phyloP scores from a whole-genome alignment of 2,329 filamentous ascomycete genomes.

The Sclerotiophoma versabilis region DNA sequence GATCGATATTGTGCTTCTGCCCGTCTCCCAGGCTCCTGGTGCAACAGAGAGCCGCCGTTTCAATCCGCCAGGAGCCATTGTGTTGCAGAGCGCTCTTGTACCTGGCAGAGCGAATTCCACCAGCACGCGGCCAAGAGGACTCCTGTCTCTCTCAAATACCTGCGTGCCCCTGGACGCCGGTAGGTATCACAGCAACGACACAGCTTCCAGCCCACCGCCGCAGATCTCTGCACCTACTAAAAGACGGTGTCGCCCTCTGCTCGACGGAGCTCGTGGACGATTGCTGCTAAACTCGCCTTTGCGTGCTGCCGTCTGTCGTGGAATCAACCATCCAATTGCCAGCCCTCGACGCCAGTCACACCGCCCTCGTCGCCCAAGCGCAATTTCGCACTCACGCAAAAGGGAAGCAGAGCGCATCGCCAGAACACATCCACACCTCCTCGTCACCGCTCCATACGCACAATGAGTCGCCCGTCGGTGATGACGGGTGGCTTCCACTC shows the following conservation, averaged over 20 bases:
- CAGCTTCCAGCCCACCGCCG: constrained; percentile 43
- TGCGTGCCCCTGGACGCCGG: constrained; percentile 46
- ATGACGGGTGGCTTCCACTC: constrained; percentile 36
- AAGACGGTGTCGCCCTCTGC: constrained; percentile 40
- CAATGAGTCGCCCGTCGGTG: constrained; percentile 43
- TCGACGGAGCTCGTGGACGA: constrained; percentile 46
- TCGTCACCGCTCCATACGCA: constrained; percentile 5
- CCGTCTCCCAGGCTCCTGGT: constrained; percentile 43
- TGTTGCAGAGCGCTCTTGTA: constrained; percentile 50
- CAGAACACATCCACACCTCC: constrained; percentile 11
- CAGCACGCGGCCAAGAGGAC: constrained; percentile 43
- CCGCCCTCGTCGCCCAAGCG: constrained; percentile 23
- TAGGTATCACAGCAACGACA: constrained; percentile 50
- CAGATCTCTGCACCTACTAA: constrained; percentile 49
- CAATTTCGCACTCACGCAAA: constrained; percentile 18
- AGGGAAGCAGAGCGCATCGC: constrained; percentile 18
- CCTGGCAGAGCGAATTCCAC: constrained; percentile 46
- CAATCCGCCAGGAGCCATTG: constrained; percentile 44
- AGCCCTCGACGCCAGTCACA: constrained; percentile 34
- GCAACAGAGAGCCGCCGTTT: constrained; percentile 49
- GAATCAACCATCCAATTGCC: constrained; percentile 42
- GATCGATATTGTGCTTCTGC: constrained; percentile 41
- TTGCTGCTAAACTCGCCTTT: constrained; percentile 23
- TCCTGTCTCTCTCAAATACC: constrained; percentile 49
- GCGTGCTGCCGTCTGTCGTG: constrained; percentile 43